phyloP scores from a whole-genome alignment of 2,329 filamentous ascomycete species.

The Didymella keratinophila region DNA sequence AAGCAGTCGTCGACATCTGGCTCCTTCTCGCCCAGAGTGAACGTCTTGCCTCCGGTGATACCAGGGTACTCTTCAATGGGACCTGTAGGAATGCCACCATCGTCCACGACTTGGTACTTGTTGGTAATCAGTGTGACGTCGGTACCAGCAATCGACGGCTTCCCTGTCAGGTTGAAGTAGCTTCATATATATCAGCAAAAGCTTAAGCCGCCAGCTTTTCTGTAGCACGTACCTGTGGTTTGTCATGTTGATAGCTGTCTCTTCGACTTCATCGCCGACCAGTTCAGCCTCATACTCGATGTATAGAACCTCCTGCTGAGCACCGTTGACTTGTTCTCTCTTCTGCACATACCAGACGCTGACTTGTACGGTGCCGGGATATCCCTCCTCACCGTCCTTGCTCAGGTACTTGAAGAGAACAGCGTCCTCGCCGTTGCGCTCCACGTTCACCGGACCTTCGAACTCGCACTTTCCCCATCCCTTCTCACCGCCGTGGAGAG shows the following conservation, averaged over 20 bases:
- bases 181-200: slow-evolving; percentile 46
- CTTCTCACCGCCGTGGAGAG: slow-evolving; percentile 60
- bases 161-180: slow-evolving; percentile 72
- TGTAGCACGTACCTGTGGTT: slow-evolving; percentile 80
- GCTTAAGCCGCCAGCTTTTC: no score
- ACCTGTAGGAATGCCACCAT: slow-evolving; percentile 75
- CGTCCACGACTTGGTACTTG: slow-evolving; percentile 77
- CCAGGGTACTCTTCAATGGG: slow-evolving; percentile 70
- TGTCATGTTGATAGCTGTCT: slow-evolving; percentile 91
- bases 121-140: slow-evolving; percentile 65
- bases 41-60: slow-evolving; percentile 70
- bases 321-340: slow-evolving; percentile 68
- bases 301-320: slow-evolving; percentile 74
- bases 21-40: slow-evolving; percentile 73
- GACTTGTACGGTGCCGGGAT: slow-evolving; percentile 82
- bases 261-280: slow-evolving; percentile 75
- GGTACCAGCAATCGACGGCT: slow-evolving; percentile 68
- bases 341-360: slow-evolving; percentile 80
- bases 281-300: slow-evolving; percentile 92
- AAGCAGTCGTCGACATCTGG: slow-evolving; percentile 93
- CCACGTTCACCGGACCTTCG: slow-evolving; percentile 70
- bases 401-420: slow-evolving; percentile 65
- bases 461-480: slow-evolving; percentile 87
- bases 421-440: slow-evolving; percentile 56
- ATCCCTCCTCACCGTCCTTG: slow-evolving; percentile 86